Percentiles rank a stretch among this genome's conserved stretches.
These are phyloP conservation scores for Yamadazyma atlantica DNA, from an alignment of 1,139 yeast species.

Conservation along the genomic window DNA sequence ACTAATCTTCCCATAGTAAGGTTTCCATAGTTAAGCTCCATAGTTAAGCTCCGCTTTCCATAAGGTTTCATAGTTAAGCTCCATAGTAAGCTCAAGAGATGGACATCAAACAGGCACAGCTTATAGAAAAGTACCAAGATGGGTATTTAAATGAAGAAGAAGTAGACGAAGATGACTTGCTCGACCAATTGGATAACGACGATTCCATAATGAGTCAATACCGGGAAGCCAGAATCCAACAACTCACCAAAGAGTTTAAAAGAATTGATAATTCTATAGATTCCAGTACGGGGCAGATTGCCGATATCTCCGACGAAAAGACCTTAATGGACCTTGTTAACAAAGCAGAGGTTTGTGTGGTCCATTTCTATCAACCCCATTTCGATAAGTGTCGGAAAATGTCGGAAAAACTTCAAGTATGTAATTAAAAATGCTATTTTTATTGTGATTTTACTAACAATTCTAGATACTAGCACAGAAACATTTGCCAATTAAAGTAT, in stretches of 20 bases:
- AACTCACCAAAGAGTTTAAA: conserved; percentile 46
- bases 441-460: no score
- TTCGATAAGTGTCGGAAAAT: conserved; percentile 62
- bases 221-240: conserved; percentile 51
- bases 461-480: conserved; percentile 39
- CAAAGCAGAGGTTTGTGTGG: conserved; percentile 41
- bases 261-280: conserved; percentile 33
- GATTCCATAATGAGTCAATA: conserved; percentile 30
- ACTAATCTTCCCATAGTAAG: no score
- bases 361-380: conserved; percentile 64
- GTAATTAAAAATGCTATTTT: no score
- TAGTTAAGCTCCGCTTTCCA: no score
- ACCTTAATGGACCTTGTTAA: conserved; percentile 54
- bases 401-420: conserved; percentile 44
- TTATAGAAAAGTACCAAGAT: conserved; percentile 45
- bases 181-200: conserved; percentile 39
- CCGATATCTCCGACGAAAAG: conserved; percentile 48
- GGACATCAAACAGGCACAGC: conserved; percentile 32
- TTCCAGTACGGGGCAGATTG: conserved; percentile 43
- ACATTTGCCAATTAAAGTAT: conserved; percentile 56
- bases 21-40: no score
- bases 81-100: no score
- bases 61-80: no score
- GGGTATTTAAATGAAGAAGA: conserved; percentile 25
- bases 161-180: conserved; percentile 34